These are phyloP conservation scores for Astrephomene gubernaculifera DNA, from an alignment of 139 green algal genomes.

Conservation along the genomic window DNA sequence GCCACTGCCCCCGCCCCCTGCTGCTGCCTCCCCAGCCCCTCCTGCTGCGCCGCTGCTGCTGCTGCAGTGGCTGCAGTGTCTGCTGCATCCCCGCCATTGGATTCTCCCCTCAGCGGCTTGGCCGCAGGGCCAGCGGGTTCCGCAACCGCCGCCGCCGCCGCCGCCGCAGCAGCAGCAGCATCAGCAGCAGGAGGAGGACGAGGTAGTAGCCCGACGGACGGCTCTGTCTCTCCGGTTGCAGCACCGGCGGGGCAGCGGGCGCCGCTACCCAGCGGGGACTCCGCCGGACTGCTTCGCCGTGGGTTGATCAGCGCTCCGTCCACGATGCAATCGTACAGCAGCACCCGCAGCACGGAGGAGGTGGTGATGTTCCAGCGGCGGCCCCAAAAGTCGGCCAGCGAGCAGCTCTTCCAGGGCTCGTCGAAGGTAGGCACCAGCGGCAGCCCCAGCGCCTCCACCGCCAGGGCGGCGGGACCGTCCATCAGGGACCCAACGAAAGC, in stretches of 20 bases:
- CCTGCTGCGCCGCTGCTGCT: not conserved
- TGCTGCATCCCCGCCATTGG: not conserved
- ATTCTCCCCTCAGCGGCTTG: not conserved
- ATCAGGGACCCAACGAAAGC: conserved; percentile 49
- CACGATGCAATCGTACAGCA: conserved; percentile 59
- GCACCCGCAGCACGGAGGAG: conserved; percentile 35
- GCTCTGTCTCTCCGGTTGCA: too few species aligned
- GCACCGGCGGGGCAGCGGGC: too few species aligned
- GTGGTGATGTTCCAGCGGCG: conserved; percentile 63
- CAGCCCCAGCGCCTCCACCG: conserved; percentile 45
- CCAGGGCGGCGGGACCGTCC: conserved; percentile 50
- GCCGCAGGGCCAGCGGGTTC: not conserved
- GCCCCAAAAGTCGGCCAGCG: conserved; percentile 61
- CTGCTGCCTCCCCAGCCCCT: too few species aligned
- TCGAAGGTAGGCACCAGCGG: conserved; percentile 62
- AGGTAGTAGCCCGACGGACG: too few species aligned
- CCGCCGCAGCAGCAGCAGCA: not conserved
- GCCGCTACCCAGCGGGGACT: too few species aligned
- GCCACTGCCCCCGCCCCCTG: too few species aligned
- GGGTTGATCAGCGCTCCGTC: conserved; percentile 41
- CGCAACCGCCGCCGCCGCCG: too few species aligned
- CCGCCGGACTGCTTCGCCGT: not conserved
- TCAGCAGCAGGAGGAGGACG: not conserved
- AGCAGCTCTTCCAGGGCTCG: conserved; percentile 52
- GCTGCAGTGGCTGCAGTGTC: not conserved